Percentiles rank a stretch among this genome's conserved stretches.
These are phyloP conservation scores for Xylariaceae sp. DNA, from an alignment of 2,329 filamentous ascomycete genomes.

Conservation along the genomic window DNA sequence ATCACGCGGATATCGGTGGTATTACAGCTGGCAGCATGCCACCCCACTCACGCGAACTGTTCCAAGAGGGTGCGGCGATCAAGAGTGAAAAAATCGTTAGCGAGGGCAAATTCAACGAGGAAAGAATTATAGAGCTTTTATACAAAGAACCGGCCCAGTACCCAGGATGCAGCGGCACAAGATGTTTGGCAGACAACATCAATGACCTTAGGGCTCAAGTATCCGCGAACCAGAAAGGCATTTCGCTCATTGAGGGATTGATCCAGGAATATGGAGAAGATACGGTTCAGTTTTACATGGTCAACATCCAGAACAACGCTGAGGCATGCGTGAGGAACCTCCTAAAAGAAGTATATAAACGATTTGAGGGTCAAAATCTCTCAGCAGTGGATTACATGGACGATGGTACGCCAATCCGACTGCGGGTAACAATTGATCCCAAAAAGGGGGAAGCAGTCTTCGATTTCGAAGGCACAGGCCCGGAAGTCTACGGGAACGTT, in stretches of 20 bases:
- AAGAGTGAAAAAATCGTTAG: conserved; percentile 71
- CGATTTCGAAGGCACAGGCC: conserved; percentile 76
- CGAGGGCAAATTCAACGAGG: conserved; percentile 76
- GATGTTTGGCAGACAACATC: conserved; percentile 76
- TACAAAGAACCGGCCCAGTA: conserved; percentile 73
- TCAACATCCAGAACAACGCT: conserved; percentile 75
- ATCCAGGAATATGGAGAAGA: conserved; percentile 76
- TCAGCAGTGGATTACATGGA: conserved; percentile 79
- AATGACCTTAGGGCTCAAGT: conserved; percentile 83
- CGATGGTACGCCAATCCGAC: conserved; percentile 73
- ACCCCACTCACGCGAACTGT: conserved; percentile 65
- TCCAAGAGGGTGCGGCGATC: conserved; percentile 63
- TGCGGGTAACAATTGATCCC: conserved; percentile 73
- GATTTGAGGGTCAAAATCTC: conserved; percentile 71
- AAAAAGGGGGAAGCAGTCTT: conserved; percentile 76
- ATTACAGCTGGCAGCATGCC: conserved; percentile 80
- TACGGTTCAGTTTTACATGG: conserved; percentile 80
- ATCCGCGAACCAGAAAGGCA: conserved; percentile 79
- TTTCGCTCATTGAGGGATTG: conserved; percentile 71
- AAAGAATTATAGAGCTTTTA: conserved; percentile 71
- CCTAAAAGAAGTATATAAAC: conserved; percentile 69
- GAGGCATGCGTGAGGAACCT: conserved; percentile 72
- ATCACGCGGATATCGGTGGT: conserved; percentile 82
- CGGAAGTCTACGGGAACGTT: conserved; percentile 75
- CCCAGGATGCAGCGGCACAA: conserved; percentile 73